phyloP scores from a whole-genome alignment of 257 asterid genomes.

The Solanum verrucosum region DNA sequence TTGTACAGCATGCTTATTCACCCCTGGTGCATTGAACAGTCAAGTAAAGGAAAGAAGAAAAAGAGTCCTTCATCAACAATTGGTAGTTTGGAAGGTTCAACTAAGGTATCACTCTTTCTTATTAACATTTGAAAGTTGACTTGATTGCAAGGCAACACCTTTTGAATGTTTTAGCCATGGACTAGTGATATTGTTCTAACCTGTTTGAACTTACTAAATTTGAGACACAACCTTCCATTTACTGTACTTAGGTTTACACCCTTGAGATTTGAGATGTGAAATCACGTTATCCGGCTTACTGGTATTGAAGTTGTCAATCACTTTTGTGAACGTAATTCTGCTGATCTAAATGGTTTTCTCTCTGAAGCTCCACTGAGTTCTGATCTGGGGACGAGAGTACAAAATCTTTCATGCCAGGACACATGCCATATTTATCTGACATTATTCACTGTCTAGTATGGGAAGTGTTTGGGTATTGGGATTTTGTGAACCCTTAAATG shows the following conservation, averaged over 20 bases:
- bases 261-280: neutral
- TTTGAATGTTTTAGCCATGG: neutral
- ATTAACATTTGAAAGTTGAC: neutral
- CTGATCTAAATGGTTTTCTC: neutral
- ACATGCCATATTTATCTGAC: neutral
- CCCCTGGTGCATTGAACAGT: constrained; percentile 12
- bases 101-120: constrained; percentile 40
- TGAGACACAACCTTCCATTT: neutral
- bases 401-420: neutral
- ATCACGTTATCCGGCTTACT: neutral
- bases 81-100: constrained; percentile 48
- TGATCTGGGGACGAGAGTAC: neutral
- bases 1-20: neutral
- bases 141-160: neutral
- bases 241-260: neutral
- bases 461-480: neutral
- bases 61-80: constrained; percentile 27
- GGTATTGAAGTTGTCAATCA: neutral
- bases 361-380: neutral
- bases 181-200: neutral
- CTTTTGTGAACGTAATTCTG: neutral
- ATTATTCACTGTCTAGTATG: neutral
- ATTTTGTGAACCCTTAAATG: neutral
- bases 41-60: constrained; percentile 54
- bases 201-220: neutral